Conservation (phyloP, 2,329 filamentous ascomycete genomes). For the Talaromyces rugulosus region DNA sequence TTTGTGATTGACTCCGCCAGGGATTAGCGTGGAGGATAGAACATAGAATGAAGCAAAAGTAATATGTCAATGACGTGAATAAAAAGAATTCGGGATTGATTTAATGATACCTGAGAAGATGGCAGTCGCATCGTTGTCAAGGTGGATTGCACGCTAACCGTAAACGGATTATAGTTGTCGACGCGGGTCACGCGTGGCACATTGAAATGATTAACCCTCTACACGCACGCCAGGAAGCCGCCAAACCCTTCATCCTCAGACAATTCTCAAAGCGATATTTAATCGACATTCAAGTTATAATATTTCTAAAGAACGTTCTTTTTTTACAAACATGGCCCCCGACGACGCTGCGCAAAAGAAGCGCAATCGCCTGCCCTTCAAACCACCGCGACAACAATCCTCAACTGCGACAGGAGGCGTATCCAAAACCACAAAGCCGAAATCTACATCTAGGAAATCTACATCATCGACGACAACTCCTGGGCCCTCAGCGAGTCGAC, state of each 20-base stretch:
- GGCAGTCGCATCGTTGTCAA: not conserved
- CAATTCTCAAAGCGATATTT: not conserved
- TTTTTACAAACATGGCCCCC: not conserved
- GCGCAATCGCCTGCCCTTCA: slow-evolving; percentile 40
- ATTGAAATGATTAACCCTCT: not conserved
- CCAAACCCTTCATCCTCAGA: not conserved
- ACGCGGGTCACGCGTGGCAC: not conserved
- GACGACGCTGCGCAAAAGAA: slow-evolving; percentile 22
- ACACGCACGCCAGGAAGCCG: not conserved
- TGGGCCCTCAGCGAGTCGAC: not conserved
- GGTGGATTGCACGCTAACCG: not conserved
- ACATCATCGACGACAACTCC: slow-evolving; percentile 9
- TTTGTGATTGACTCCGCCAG: not conserved
- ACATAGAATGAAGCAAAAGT: not conserved
- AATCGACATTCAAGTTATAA: not conserved
- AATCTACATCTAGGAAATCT: slow-evolving; percentile 16
- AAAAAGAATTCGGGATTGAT: not conserved
- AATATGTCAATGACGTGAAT: not conserved
- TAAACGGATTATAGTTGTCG: not conserved
- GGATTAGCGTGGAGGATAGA: not conserved
- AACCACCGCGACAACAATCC: slow-evolving; percentile 36
- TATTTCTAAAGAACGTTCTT: not conserved
- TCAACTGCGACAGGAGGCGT: slow-evolving; percentile 20
- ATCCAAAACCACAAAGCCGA: slow-evolving; percentile 17
- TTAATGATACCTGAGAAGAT: not conserved